A percentile compares a stretch with the other conserved stretches of the same genome.
These are phyloP conservation scores for Candida piceae DNA, from an alignment of 805 yeast genomes.

Conservation along the genomic window DNA sequence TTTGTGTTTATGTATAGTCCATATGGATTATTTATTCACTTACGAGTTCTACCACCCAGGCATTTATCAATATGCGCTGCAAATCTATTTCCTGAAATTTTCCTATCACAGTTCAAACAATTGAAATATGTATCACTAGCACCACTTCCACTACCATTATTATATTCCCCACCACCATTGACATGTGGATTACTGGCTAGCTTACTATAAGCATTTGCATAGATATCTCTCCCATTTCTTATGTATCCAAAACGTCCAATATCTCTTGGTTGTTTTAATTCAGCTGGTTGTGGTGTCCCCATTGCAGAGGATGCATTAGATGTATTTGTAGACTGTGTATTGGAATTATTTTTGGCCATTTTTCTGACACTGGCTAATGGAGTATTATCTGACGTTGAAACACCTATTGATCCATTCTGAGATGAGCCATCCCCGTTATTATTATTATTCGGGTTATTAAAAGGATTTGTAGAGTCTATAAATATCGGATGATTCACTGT, in stretches of 20 bases:
- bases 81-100: slow-evolving; percentile 85
- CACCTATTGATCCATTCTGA: background rate
- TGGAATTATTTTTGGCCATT: slow-evolving; percentile 3
- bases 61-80: slow-evolving; percentile 94
- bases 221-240: slow-evolving; percentile 29
- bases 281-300: slow-evolving; percentile 21
- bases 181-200: background rate
- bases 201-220: slow-evolving; percentile 14
- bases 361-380: slow-evolving; percentile 11
- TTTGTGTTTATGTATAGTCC: no score
- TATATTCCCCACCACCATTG: slow-evolving; percentile 5
- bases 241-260: slow-evolving; percentile 26
- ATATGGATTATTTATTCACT: no score
- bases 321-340: slow-evolving; percentile 5
- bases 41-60: slow-evolving; percentile 62
- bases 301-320: slow-evolving; percentile 14
- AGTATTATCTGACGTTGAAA: background rate
- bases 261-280: slow-evolving; percentile 17
- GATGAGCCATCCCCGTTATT: background rate
- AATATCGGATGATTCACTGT: slow-evolving; percentile 21
- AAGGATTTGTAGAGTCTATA: slow-evolving; percentile 15
- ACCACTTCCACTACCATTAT: slow-evolving; percentile 5
- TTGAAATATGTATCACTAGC: slow-evolving; percentile 49
- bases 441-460: background rate
- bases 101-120: slow-evolving; percentile 79